Conservation (phyloP, 768 basidiomycete genomes). For the Calocybe indica region DNA sequence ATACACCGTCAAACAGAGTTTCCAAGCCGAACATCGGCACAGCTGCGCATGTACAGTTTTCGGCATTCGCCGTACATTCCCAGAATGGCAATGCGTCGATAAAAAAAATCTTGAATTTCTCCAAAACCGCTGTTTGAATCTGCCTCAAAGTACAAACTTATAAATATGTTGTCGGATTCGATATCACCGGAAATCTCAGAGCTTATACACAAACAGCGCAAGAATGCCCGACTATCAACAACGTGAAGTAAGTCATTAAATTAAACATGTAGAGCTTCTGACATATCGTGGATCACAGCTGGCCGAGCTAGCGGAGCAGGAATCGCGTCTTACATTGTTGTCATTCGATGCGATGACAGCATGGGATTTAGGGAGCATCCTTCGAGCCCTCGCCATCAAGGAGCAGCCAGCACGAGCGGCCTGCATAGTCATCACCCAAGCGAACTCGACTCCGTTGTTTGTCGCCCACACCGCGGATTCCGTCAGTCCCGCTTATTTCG, state of each 20-base stretch:
- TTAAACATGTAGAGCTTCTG: neutral
- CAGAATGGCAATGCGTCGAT: no score
- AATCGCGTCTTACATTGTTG: slow-evolving; percentile 5
- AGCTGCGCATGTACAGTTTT: slow-evolving; percentile 19
- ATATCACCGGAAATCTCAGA: no score
- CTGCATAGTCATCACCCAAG: slow-evolving; percentile 4
- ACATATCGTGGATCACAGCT: neutral
- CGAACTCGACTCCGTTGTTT: slow-evolving; percentile 6
- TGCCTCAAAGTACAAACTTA: no score
- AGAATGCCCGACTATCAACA: slow-evolving; percentile 8
- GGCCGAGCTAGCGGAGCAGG: slow-evolving; percentile 6
- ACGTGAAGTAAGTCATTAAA: slow-evolving; percentile 4
- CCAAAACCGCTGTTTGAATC: no score
- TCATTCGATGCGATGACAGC: slow-evolving; percentile 7
- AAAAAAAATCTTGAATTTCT: no score
- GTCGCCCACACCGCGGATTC: slow-evolving; percentile 6
- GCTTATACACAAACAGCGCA: neutral
- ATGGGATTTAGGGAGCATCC: slow-evolving; percentile 8
- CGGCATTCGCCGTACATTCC: slow-evolving; percentile 14
- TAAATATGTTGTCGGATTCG: no score
- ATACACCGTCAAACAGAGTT: slow-evolving; percentile 16
- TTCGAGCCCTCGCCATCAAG: slow-evolving; percentile 8
- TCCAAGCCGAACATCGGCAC: slow-evolving; percentile 18
- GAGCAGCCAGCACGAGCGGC: slow-evolving; percentile 9
- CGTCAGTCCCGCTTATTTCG: slow-evolving; percentile 4